A percentile compares a stretch with the other conserved stretches of the same genome.
These are phyloP conservation scores for Kickxella alabastrina DNA, from an alignment of 192 early-diverging fungal species.

Conservation along the genomic window DNA sequence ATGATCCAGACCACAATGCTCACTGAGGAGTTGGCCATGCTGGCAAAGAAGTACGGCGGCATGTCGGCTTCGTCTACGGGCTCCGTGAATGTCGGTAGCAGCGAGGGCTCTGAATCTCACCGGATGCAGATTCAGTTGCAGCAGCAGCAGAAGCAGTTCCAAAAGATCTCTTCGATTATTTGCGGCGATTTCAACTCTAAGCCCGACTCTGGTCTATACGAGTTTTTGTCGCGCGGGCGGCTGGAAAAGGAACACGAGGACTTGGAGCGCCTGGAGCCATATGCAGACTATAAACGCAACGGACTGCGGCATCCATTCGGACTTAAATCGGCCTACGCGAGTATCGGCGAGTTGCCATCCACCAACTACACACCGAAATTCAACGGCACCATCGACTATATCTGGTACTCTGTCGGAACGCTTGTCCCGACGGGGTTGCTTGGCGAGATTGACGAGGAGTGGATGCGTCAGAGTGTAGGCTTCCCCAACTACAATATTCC, in stretches of 20 bases:
- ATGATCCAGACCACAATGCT: constrained; percentile 93
- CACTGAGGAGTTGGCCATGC: constrained; percentile 78
- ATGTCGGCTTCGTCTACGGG: constrained; percentile 5
- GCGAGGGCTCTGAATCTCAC: constrained; percentile 42
- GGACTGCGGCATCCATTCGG: constrained; percentile 79
- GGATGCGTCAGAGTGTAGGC: constrained; percentile 73
- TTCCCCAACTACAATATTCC: constrained; percentile 91
- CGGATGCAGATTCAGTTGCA: constrained; percentile 41
- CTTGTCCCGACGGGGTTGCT: constrained; percentile 76
- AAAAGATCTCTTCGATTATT: constrained; percentile 55
- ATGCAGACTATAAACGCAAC: constrained; percentile 79
- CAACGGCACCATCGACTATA: constrained; percentile 88
- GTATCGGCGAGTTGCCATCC: constrained; percentile 74
- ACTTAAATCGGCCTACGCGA: constrained; percentile 77
- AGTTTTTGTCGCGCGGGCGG: constrained; percentile 75
- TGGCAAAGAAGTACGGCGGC: constrained; percentile 49
- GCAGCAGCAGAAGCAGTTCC: constrained; percentile 52
- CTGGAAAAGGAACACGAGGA: constrained; percentile 82
- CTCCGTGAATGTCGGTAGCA: no score
- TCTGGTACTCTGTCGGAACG: constrained; percentile 81
- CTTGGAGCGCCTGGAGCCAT: constrained; percentile 68
- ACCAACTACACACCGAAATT: constrained; percentile 90
- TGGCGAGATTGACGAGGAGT: constrained; percentile 77
- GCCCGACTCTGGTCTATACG: constrained; percentile 86
- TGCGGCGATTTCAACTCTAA: constrained; percentile 95